These are phyloP conservation scores for Coleophoma cylindrospora DNA, from an alignment of 2,329 filamentous ascomycete genomes.

Conservation along the genomic window DNA sequence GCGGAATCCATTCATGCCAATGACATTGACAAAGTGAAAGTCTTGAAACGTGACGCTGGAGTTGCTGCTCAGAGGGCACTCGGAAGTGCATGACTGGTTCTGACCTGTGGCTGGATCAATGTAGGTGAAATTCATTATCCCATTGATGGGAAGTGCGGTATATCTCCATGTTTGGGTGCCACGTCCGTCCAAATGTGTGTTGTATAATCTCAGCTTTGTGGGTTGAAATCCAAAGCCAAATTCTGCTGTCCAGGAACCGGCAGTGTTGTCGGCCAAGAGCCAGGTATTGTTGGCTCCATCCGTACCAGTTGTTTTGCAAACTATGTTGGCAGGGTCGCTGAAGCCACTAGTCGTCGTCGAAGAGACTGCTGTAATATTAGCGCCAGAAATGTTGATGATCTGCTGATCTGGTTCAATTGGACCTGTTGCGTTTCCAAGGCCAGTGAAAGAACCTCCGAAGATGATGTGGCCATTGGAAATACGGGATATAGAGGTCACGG, in stretches of 20 bases:
- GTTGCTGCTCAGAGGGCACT: conserved; percentile 78
- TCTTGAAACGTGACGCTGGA: conserved; percentile 69
- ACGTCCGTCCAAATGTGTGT: conserved; percentile 77
- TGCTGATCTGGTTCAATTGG: conserved; percentile 67
- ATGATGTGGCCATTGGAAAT: conserved; percentile 78
- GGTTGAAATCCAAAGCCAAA: conserved; percentile 84
- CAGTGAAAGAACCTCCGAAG: conserved; percentile 87
- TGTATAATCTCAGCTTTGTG: conserved; percentile 81
- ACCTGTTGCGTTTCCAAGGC: conserved; percentile 73
- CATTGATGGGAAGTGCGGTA: conserved; percentile 77
- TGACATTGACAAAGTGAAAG: conserved; percentile 80
- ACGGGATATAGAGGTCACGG: conserved; percentile 80
- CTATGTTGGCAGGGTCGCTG: conserved; percentile 71
- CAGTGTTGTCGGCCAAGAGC: conserved; percentile 68
- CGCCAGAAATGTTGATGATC: conserved; percentile 77
- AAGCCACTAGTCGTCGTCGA: conserved; percentile 60
- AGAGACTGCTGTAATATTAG: conserved; percentile 63
- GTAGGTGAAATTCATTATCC: conserved; percentile 96
- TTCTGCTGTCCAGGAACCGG: conserved; percentile 78
- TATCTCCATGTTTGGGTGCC: conserved; percentile 87
- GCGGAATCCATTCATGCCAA: conserved; percentile 84
- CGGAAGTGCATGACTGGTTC: conserved; percentile 69
- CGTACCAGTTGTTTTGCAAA: conserved; percentile 69
- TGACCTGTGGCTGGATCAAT: conserved; percentile 67
- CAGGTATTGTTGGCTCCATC: conserved; percentile 74